Evolutionary conservation across 495 filamentous ascomycete species (phyloP).

Genomic region (Penicillium subrubescens): DNA sequence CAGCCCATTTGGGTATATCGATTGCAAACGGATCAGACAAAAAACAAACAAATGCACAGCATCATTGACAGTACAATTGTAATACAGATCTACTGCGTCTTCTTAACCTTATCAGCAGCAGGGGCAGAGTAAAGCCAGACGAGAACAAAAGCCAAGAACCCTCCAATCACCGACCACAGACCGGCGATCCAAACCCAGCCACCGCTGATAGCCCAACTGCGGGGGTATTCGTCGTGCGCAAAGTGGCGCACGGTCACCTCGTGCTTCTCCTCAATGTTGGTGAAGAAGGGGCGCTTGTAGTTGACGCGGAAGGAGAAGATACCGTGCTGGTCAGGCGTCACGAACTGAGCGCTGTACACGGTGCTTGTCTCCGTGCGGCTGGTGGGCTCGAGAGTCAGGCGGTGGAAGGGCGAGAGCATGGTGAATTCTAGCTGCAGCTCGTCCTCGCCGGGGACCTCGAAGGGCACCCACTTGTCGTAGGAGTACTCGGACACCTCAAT

Average conservation of each 20-base stretch:
- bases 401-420: slow-evolving; percentile 98
- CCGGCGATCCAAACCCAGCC: slow-evolving; percentile 97
- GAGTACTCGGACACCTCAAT: slow-evolving; percentile 87
- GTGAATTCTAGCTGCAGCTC: slow-evolving; percentile 90
- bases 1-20: slow-evolving; percentile 2
- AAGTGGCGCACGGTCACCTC: slow-evolving; percentile 94
- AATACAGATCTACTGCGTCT: slow-evolving; percentile 62
- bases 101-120: slow-evolving; percentile 54
- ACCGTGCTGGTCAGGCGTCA: slow-evolving; percentile 90
- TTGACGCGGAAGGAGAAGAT: slow-evolving; percentile 97
- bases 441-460: slow-evolving; percentile 67
- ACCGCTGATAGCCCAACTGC: slow-evolving; percentile 84
- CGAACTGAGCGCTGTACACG: slow-evolving; percentile 75
- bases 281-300: slow-evolving; percentile 93
- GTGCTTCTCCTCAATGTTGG: slow-evolving; percentile 88
- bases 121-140: slow-evolving; percentile 91
- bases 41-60: slow-evolving; percentile 21
- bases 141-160: slow-evolving; percentile 82
- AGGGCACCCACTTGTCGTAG: slow-evolving; percentile 70
- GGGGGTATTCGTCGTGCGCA: slow-evolving; percentile 93
- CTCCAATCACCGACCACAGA: slow-evolving; percentile 77
- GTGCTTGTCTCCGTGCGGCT: slow-evolving; percentile 65
- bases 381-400: slow-evolving; percentile 68
- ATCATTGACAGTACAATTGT: slow-evolving; percentile 22
- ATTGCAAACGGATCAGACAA: neutral